A percentile compares a stretch with the other conserved stretches of the same genome.
phyloP scores from a whole-genome alignment of 441 rosid genomes.

The Pelargonium citronellum region DNA sequence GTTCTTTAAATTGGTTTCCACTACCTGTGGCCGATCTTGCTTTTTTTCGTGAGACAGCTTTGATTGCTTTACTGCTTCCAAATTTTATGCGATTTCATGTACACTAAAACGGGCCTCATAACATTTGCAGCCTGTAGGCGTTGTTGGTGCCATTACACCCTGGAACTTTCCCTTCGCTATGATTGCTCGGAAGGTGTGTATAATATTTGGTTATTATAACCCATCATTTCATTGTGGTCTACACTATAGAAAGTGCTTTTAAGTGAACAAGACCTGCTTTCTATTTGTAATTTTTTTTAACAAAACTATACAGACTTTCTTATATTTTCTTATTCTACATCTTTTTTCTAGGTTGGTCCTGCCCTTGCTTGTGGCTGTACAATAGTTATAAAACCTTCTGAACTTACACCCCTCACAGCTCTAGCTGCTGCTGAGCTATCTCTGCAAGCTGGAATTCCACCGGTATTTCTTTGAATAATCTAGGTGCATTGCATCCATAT shows the following conservation, averaged over 20 bases:
- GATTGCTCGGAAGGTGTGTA: constrained; percentile 89
- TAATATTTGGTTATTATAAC: constrained; percentile 17
- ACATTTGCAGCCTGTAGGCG: constrained; percentile 80
- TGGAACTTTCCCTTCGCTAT: constrained; percentile 99
- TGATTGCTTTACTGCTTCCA: neutral
- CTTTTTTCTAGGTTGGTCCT: constrained; percentile 72
- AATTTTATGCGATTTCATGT: neutral
- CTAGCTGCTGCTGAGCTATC: constrained; percentile 94
- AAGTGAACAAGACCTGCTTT: constrained; percentile 6
- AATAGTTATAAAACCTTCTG: constrained; percentile 90
- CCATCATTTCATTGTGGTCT: constrained; percentile 7
- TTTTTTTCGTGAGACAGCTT: neutral
- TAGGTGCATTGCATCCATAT: neutral
- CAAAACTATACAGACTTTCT: constrained; percentile 14
- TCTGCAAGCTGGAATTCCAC: constrained; percentile 96
- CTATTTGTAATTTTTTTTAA: neutral
- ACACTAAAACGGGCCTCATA: constrained; percentile 10
- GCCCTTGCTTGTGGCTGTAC: constrained; percentile 99
- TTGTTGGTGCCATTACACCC: constrained; percentile 90
- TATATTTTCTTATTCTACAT: constrained; percentile 10
- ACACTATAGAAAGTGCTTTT: constrained; percentile 13
- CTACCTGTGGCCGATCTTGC: neutral
- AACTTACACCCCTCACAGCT: constrained; percentile 90
- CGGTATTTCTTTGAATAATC: constrained; percentile 42
- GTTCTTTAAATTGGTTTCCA: neutral